Evolutionary conservation across 2,329 filamentous ascomycete genomes (phyloP).

Genomic region (Ustulina deusta): DNA sequence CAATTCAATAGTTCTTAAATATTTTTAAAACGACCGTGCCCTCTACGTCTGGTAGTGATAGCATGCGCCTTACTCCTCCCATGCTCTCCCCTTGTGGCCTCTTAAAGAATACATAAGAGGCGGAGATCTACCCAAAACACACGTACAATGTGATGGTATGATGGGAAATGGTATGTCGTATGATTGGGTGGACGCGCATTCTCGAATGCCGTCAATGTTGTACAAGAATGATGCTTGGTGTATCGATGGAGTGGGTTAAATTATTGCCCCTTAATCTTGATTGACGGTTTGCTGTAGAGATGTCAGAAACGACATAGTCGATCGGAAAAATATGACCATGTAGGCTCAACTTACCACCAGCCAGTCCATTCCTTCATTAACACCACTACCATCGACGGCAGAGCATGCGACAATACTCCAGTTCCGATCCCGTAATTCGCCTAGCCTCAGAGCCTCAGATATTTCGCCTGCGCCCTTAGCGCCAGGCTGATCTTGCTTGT

Average conservation of each 20-base stretch:
- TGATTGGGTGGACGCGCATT: conserved; percentile 19
- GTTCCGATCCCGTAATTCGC: conserved; percentile 93
- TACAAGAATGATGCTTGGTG: conserved; percentile 34
- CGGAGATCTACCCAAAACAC: conserved; percentile 38
- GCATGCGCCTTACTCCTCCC: conserved; percentile 37
- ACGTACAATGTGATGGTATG: conserved; percentile 24
- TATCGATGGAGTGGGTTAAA: conserved; percentile 13
- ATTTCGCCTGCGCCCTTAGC: conserved; percentile 98
- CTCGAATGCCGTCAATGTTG: conserved; percentile 55
- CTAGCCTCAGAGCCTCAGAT: conserved; percentile 89
- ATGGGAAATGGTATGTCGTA: conserved; percentile 31
- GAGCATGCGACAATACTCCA: conserved; percentile 99
- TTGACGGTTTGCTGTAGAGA: conserved; percentile 41
- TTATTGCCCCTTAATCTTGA: conserved; percentile 32
- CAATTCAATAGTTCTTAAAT: conserved; percentile 16
- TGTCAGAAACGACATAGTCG: conserved; percentile 21
- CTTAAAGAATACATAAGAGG: conserved; percentile 22
- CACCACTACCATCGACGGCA: conserved; percentile 93
- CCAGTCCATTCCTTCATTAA: conserved; percentile 99
- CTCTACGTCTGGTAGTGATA: conserved; percentile 25
- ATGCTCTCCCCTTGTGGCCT: conserved; percentile 24
- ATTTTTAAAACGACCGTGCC: conserved; percentile 27
- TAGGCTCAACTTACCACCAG: conserved; percentile 75
- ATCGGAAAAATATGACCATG: not conserved
- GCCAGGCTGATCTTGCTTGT: conserved; percentile 98